These are phyloP conservation scores for Trichoderma asperelloides DNA, from an alignment of 495 filamentous ascomycete species.

Conservation along the genomic window DNA sequence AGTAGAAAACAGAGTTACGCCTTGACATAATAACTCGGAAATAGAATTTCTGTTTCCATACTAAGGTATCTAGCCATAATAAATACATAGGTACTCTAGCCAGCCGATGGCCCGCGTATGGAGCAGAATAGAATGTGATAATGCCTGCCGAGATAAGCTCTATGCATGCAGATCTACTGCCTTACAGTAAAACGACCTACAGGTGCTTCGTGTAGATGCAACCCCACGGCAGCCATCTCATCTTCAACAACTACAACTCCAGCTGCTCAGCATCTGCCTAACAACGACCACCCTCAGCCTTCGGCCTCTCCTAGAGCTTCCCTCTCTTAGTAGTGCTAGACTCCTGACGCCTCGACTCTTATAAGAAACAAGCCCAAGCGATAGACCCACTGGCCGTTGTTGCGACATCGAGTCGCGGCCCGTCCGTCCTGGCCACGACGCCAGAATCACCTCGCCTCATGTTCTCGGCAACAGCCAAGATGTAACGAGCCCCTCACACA, in stretches of 20 bases:
- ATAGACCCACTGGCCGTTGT: neutral
- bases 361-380: neutral
- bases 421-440: neutral
- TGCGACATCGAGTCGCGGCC: neutral
- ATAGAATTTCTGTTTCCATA: no score
- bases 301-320: no score
- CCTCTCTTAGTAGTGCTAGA: neutral
- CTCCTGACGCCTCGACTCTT: neutral
- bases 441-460: neutral
- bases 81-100: no score
- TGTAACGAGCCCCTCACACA: constrained; percentile 24
- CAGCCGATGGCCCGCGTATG: no score
- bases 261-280: no score
- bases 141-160: neutral
- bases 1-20: neutral
- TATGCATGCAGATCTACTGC: neutral
- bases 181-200: neutral
- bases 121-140: no score
- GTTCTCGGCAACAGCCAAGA: constrained; percentile 16
- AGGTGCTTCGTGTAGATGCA: no score
- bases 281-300: no score
- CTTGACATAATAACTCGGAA: no score
- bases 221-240: no score
- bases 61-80: no score
- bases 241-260: no score